These are phyloP conservation scores for Aspergillus awamori DNA, from an alignment of 2,329 filamentous ascomycete species.

Conservation along the genomic window DNA sequence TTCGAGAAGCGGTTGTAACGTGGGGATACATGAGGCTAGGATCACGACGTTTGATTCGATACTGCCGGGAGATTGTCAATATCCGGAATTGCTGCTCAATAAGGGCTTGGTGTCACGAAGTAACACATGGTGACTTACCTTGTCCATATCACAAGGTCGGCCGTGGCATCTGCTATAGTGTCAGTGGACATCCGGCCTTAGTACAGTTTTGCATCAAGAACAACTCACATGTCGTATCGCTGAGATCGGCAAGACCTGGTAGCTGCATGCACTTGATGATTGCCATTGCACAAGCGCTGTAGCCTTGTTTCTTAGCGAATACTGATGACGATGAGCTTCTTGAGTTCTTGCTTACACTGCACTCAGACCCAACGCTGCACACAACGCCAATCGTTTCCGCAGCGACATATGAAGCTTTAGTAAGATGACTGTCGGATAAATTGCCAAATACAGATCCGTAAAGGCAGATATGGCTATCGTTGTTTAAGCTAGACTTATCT, in stretches of 20 bases:
- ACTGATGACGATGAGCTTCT: not conserved
- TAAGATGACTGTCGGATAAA: constrained; percentile 33
- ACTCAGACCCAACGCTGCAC: constrained; percentile 32
- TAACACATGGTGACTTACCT: constrained; percentile 31
- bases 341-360: constrained; percentile 28
- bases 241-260: constrained; percentile 27
- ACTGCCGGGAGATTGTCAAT: constrained; percentile 13
- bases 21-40: constrained; percentile 40
- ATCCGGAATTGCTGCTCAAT: not conserved
- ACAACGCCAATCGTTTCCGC: constrained; percentile 24
- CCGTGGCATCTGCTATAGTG: constrained; percentile 34
- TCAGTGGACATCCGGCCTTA: not conserved
- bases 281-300: constrained; percentile 36
- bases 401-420: constrained; percentile 33
- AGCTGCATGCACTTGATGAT: constrained; percentile 39
- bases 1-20: constrained; percentile 36
- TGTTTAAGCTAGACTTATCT: not conserved
- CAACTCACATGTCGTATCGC: constrained; percentile 36
- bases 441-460: constrained; percentile 36
- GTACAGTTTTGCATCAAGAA: not conserved
- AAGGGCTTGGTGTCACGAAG: not conserved
- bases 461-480: constrained; percentile 29
- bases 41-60: constrained; percentile 38
- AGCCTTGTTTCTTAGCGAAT: not conserved
- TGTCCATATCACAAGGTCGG: constrained; percentile 51